Evolutionary conservation across 2,329 filamentous ascomycete genomes (phyloP).

Genomic region (Tolypocladium cylindrosporum): DNA sequence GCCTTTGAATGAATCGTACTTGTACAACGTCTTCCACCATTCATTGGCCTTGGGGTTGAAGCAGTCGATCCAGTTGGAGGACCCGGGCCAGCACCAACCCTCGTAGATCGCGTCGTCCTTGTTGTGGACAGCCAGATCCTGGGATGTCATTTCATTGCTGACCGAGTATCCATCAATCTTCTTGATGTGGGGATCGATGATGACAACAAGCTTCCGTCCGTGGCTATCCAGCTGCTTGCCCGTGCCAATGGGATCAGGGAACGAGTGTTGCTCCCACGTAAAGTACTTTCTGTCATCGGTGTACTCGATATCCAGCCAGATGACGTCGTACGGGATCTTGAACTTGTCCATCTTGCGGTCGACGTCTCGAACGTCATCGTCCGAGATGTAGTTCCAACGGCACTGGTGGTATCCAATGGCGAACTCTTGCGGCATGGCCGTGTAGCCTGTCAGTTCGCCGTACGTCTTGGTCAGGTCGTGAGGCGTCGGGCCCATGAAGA

Average conservation of each 20-base stretch:
- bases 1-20: slow-evolving; percentile 79
- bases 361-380: slow-evolving; percentile 94
- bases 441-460: slow-evolving; percentile 82
- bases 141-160: slow-evolving; percentile 70
- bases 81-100: slow-evolving; percentile 98
- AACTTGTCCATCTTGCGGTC: slow-evolving; percentile 93
- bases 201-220: slow-evolving; percentile 81
- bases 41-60: slow-evolving; percentile 87
- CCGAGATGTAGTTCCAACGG: slow-evolving; percentile 96
- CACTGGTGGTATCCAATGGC: slow-evolving; percentile 93
- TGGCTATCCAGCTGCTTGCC: slow-evolving; percentile 75
- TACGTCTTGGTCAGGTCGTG: slow-evolving; percentile 74
- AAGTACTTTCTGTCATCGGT: slow-evolving; percentile 97
- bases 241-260: slow-evolving; percentile 79
- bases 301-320: slow-evolving; percentile 98
- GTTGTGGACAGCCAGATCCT: slow-evolving; percentile 76
- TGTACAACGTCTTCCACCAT: slow-evolving; percentile 88
- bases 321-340: slow-evolving; percentile 94
- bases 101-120: slow-evolving; percentile 86
- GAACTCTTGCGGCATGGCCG: slow-evolving; percentile 85
- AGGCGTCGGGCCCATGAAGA: slow-evolving; percentile 85
- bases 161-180: slow-evolving; percentile 71
- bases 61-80: slow-evolving; percentile 90
- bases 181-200: slow-evolving; percentile 98
- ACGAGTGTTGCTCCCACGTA: slow-evolving; percentile 87